Base-by-base conservation (phyloP, 768 basidiomycete genomes). In the Xerocomus spinulosus region DNA sequence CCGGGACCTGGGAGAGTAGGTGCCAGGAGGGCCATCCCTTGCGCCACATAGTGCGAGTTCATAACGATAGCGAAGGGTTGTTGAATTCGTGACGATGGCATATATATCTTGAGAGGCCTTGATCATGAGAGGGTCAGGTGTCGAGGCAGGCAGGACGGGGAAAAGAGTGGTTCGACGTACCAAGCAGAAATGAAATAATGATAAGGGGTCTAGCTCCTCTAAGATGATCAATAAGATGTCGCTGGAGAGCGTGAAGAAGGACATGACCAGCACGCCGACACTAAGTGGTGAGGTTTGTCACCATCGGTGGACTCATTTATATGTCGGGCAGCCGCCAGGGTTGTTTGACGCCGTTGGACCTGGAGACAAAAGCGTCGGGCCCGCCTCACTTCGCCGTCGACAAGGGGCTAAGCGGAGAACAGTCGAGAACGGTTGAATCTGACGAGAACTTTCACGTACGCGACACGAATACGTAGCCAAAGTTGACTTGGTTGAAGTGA, bases 341-440 rank as follows among this genome's bases (percentile, higher is more conserved):
- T 9, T 46, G 53, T 35, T 30, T 57, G 59, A 53, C 53, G 48
- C 53, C 56, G 51, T 60, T 32, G 53, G 39, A 57, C 48, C 44
- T 37, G 49, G 68, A 68, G 57, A 68, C 63, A 68, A 67, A 67
- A 68, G 59, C 61, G 55, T 64, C 60, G 56, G 62, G 60, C 54
- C 51, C 62, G 54, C 60, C 55, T 54, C 51, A 52, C 52, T 51
- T 65, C 58, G 55, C 58, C 50, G 65, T 58, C 60, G 56, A 61
- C 55, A 67, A 52, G 58, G 37, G 47, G 53, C 25, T 56, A 68
- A 67, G 62, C 57, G 64, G 56, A 44, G 51, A 58, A 56, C 52
- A 14, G 57, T 55, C 53, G 46, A 48, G 56, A 63, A 64, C 48
- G 39, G 51, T 46, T 54, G 51, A 57, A 61, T 50, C 46, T 58